Conservation (phyloP, 2,329 filamentous ascomycete genomes). For the Sclerotiophoma versabilis region DNA sequence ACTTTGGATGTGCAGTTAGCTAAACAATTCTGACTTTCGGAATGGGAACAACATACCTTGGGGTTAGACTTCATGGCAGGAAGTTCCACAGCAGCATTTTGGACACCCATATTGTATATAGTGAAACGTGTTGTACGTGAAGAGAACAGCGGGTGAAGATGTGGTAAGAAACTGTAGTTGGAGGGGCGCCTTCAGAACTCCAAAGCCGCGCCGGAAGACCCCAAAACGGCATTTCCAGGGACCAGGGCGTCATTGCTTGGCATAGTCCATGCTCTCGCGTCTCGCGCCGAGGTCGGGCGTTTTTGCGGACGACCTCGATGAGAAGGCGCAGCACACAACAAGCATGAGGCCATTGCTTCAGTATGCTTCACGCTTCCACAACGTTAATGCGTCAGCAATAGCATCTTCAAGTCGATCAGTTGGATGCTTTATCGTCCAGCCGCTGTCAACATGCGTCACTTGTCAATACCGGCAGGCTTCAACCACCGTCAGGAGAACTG, state of each 20-base stretch:
- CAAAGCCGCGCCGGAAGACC: not conserved
- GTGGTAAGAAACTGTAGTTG: conserved; percentile 14
- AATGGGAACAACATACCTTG: conserved; percentile 44
- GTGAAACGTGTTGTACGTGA: conserved; percentile 2
- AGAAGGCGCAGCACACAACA: conserved; percentile 30
- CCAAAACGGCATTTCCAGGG: conserved; percentile 20
- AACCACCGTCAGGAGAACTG: conserved; percentile 8
- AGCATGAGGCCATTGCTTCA: conserved; percentile 52
- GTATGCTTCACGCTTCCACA: conserved; percentile 48
- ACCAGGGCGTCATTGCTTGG: conserved; percentile 34
- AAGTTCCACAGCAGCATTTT: conserved; percentile 47
- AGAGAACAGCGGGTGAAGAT: conserved; percentile 1
- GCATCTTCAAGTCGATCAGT: conserved; percentile 22
- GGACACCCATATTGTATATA: conserved; percentile 41
- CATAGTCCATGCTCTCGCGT: conserved; percentile 34
- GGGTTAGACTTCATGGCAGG: conserved; percentile 66
- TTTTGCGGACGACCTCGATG: conserved; percentile 33
- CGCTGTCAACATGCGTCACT: conserved; percentile 36
- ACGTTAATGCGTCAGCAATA: conserved; percentile 26
- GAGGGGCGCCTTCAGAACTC: conserved; percentile 3
- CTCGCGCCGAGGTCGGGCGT: conserved; percentile 21
- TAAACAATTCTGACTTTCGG: conserved; percentile 6
- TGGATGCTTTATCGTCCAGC: conserved; percentile 12
- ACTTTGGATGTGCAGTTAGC: conserved; percentile 53
- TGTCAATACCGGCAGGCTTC: conserved; percentile 41